Evolutionary conservation across 2,329 filamentous ascomycete genomes (phyloP), one percentile per base, ranked within the genome.

Genomic region (Ophiocordyceps camponoti-leonardi): DNA sequence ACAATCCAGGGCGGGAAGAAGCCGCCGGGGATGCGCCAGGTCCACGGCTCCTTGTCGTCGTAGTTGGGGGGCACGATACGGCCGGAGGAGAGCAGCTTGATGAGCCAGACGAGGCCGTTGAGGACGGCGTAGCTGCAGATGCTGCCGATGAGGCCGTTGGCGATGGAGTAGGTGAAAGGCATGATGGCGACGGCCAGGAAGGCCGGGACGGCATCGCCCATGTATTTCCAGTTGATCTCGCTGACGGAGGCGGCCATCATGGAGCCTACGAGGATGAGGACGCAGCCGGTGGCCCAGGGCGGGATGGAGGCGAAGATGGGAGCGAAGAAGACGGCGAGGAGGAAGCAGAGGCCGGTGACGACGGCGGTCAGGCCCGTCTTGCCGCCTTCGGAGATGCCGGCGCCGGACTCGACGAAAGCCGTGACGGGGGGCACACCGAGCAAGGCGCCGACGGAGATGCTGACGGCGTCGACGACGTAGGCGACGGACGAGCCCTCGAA

Each of bases 221-320:
- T 69, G 63, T 94, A 93, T 42, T 70, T 69, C 86, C 86, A 94
- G 70, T 94, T 94, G 68, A 94, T 88, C 51, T 92, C 83, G 16
- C 75, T 76, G 13, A 83, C 83, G 1, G 84, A 73, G 49, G 78
- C 75, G 47, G 81, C 78, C 86, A 93, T 93, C 72, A 93, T 81
- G 19, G 80, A 79, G n/a, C 86, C 86, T 45, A 94, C 85, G 39
- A 94, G 78, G 53, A 94, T 73, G 23, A 93, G 72, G n/a, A 87
- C 87, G 58, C 83, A 87, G 42, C 86, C 86, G 0, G 86, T 94
- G 3, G 86, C 86, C 84, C 85, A 93, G 0, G 86, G 81, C 4
- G 86, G 86, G 47, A 93, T 92, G 0, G 83, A 88, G 11, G 86
- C 86, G 57, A 93, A 93, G 47, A 93, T 90, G 0, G 86, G 86